Conservation (phyloP, 1,139 yeast genomes). For the Candida tetrigidarum region DNA sequence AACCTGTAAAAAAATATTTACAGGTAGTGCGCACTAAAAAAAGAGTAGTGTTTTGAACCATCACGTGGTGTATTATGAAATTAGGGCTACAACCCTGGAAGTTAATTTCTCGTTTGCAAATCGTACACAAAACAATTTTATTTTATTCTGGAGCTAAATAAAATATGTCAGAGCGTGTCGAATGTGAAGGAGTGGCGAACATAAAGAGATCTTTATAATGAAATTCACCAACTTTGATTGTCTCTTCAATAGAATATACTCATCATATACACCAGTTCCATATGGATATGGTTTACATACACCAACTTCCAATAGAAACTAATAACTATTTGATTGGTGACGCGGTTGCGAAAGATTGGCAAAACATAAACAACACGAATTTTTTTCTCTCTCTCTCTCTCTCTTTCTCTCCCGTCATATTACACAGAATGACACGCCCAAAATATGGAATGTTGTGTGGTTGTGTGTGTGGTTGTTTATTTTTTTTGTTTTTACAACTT, state of each 20-base stretch:
- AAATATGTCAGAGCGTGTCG: too few species aligned
- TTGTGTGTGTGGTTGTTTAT: too few species aligned
- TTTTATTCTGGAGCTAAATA: too few species aligned
- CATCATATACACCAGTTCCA: not conserved
- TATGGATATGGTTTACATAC: too few species aligned
- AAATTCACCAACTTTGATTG: too few species aligned
- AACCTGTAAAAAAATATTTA: constrained; percentile 5
- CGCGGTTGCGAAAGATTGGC: constrained; percentile 6
- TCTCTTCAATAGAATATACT: not conserved
- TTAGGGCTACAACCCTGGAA: constrained; percentile 5
- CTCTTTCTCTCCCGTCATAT: not conserved
- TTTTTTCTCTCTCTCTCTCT: not conserved
- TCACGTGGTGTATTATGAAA: not conserved
- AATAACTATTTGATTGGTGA: not conserved
- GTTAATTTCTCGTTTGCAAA: not conserved
- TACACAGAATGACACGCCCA: not conserved
- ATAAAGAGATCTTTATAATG: too few species aligned
- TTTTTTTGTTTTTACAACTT: not conserved
- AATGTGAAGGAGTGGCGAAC: too few species aligned
- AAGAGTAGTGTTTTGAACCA: too few species aligned
- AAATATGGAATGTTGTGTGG: too few species aligned
- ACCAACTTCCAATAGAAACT: too few species aligned
- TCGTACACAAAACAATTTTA: not conserved
- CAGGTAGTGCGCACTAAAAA: constrained; percentile 6
- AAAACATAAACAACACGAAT: constrained; percentile 5